Percentiles rank a stretch among this genome's conserved stretches.
Conservation (phyloP, 2,329 filamentous ascomycete genomes). For the Orbilia quercus region DNA sequence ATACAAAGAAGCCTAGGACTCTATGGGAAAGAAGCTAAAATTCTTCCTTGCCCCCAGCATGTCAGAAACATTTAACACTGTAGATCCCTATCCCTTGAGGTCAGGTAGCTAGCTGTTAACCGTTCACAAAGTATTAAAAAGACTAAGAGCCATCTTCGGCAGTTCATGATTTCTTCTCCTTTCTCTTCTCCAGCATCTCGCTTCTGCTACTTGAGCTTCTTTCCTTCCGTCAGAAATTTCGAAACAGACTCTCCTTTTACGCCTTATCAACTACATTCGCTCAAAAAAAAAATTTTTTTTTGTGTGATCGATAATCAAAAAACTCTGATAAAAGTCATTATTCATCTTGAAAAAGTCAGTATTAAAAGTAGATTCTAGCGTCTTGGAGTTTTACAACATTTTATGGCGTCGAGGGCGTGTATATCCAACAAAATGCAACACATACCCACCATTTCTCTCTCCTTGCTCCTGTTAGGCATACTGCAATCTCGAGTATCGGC, state of each 20-base stretch:
- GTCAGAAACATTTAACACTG: slow-evolving; percentile 16
- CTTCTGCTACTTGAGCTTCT: background rate
- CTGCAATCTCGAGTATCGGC: slow-evolving; percentile 23
- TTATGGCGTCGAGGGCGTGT: slow-evolving; percentile 15
- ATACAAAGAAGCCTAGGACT: background rate
- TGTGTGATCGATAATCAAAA: too few relatives aligned
- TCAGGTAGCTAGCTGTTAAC: too few relatives aligned
- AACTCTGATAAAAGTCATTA: background rate
- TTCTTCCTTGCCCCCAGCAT: slow-evolving; percentile 25
- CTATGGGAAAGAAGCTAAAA: slow-evolving; percentile 10
- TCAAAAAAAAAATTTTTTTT: too few relatives aligned
- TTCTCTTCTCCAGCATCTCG: background rate
- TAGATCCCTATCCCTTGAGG: slow-evolving; percentile 33
- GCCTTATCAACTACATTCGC: too few relatives aligned
- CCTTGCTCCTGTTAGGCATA: slow-evolving; percentile 19
- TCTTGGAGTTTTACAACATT: background rate
- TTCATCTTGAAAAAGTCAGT: background rate
- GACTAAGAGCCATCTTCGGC: slow-evolving; percentile 4
- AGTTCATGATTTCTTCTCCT: slow-evolving; percentile 4
- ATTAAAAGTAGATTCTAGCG: background rate
- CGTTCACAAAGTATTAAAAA: slow-evolving; percentile 43
- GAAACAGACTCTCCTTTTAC: too few relatives aligned
- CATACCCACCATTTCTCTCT: slow-evolving; percentile 38
- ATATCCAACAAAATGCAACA: slow-evolving; percentile 48
- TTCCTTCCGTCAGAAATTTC: background rate